Evolutionary conservation across 2,329 filamentous ascomycete genomes (phyloP), one percentile per base, ranked within the genome.

Genomic region (Cryphonectria japonica): DNA sequence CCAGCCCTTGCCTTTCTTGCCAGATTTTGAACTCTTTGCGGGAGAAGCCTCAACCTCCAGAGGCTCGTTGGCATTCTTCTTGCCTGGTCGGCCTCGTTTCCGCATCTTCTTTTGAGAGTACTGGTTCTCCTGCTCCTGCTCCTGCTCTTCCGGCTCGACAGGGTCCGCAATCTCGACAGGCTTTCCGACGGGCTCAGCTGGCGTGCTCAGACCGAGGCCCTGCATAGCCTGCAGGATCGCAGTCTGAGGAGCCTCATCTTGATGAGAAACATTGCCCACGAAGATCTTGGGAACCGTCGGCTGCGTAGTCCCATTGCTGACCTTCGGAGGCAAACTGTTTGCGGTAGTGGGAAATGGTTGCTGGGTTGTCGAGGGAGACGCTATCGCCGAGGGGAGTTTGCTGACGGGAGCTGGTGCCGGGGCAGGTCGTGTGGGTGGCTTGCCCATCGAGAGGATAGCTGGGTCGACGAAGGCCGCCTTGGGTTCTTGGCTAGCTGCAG

Each of bases 371-470:
- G 75, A 74, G 61, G 78, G 78, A 46, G 71, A 69, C 29, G 57
- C 69, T 37, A 68, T 34, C 41, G 67, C 34, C 3, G 60, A 32
- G 41, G 67, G 19, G 46, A 64, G 60, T n/a, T 67, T 71, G 61
- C 34, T 29, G 3, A 43, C 43, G 22, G 69, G 34, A 16, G 41
- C 60, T 32, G 66, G 65, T 54, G 64, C 66, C 32, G 66, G 69
- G 7, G 75, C 52, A 3, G 76, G 75, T 6, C 77, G 76, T 1
- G 75, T 78, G 1, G 85, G 82, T 4, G 80, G 82, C 63, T 83
- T 83, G 32, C 84, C 84, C 66, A 93, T 87, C 78, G 93, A 94
- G 62, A 97, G 79, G 69, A 97, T 97, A 3, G 93, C 93, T 14
- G 93, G 93, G 76, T 97, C 93, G n/a, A 91, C 86, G 76, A 96